Evolutionary conservation across 225 moss, liverwort and hornwort genomes (phyloP).

Genomic region (Neckera pumila): DNA sequence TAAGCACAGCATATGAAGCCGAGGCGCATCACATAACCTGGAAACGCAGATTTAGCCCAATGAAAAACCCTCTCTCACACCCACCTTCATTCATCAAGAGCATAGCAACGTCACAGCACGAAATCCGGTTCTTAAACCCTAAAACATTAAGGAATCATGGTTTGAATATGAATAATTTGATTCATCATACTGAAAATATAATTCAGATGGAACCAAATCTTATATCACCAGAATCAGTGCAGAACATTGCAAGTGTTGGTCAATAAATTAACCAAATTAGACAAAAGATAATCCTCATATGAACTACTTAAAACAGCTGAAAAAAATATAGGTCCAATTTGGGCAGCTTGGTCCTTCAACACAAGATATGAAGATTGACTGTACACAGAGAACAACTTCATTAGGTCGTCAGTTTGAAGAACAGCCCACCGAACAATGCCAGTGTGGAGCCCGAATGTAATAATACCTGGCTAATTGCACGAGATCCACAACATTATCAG

Average conservation of each 20-base stretch:
- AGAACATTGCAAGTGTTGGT: neutral
- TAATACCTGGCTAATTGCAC: slow-evolving; percentile 51
- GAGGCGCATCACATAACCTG: slow-evolving; percentile 61
- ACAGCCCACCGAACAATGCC: neutral
- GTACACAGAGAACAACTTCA: neutral
- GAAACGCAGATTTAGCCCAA: neutral
- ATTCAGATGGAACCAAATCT: neutral
- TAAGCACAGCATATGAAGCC: slow-evolving; percentile 53
- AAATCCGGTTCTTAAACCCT: neutral
- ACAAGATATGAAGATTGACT: neutral
- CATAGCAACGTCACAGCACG: neutral
- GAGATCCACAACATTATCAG: slow-evolving; percentile 58
- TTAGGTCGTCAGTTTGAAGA: neutral
- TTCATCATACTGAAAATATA: neutral
- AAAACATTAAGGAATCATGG: neutral
- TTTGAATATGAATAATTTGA: neutral
- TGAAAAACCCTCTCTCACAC: neutral
- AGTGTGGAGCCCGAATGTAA: neutral
- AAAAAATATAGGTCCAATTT: neutral
- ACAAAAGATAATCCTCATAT: neutral
- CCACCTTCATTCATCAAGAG: neutral
- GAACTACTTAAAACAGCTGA: neutral
- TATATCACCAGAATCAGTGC: neutral
- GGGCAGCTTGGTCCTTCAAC: neutral
- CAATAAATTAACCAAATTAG: too few relatives aligned